Evolutionary conservation across 768 basidiomycete genomes (phyloP).

Genomic region (Lactarius akahatsu): DNA sequence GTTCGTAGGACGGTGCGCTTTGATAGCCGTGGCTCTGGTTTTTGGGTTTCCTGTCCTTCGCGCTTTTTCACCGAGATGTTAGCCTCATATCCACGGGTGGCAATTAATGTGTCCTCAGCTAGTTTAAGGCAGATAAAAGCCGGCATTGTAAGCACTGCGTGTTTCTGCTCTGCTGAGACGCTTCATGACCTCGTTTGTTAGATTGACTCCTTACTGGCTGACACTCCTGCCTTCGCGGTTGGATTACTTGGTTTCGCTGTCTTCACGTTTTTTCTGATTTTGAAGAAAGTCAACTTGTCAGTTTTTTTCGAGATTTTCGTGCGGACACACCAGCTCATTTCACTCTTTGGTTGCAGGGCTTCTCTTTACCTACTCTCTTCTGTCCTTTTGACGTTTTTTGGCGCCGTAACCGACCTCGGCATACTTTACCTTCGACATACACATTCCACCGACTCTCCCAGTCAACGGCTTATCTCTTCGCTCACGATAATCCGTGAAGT

Average conservation of each 20-base stretch:
- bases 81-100: background rate
- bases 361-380: conserved; percentile 55
- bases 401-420: conserved; percentile 60
- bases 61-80: conserved; percentile 11
- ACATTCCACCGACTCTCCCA: conserved; percentile 9
- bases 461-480: conserved; percentile 36
- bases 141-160: conserved; percentile 11
- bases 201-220: conserved; percentile 32
- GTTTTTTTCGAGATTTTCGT: conserved; percentile 7
- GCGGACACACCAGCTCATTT: background rate
- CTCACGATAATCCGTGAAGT: conserved; percentile 58
- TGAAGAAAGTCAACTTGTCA: conserved; percentile 29
- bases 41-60: background rate
- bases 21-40: conserved; percentile 1
- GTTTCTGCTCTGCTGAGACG: background rate
- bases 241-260: conserved; percentile 35
- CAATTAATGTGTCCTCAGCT: background rate
- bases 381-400: conserved; percentile 58
- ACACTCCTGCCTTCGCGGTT: conserved; percentile 34
- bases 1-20: background rate
- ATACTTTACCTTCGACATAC: conserved; percentile 45
- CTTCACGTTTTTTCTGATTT: conserved; percentile 33
- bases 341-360: conserved; percentile 32
- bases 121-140: background rate
- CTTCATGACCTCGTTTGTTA: conserved; percentile 5